Percentiles rank a stretch among this genome's conserved stretches.
Conservation (phyloP, 2,329 filamentous ascomycete genomes). For the Pseudogymnoascus sp. region DNA sequence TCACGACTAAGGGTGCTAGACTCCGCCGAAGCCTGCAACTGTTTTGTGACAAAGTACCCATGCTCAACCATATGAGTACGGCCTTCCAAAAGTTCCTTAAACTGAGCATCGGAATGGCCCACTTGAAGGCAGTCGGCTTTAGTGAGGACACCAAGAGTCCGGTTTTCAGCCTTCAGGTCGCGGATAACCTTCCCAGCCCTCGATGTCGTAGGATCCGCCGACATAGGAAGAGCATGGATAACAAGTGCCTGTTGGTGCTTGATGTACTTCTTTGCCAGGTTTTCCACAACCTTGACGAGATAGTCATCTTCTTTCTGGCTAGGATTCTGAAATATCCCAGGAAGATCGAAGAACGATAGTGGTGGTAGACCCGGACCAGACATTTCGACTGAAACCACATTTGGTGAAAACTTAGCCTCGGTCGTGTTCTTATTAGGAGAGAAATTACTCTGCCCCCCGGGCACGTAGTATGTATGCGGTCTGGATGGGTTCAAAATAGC, state of each 20-base stretch:
- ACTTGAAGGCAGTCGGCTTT: slow-evolving; percentile 68
- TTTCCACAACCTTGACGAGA: slow-evolving; percentile 64
- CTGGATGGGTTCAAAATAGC: slow-evolving; percentile 64
- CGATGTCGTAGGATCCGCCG: slow-evolving; percentile 69
- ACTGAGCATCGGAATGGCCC: slow-evolving; percentile 47
- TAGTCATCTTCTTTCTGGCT: slow-evolving; percentile 58
- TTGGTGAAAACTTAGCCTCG: slow-evolving; percentile 69
- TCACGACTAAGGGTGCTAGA: slow-evolving; percentile 12
- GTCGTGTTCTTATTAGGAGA: slow-evolving; percentile 35
- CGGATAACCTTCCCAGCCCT: slow-evolving; percentile 60
- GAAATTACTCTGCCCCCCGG: slow-evolving; percentile 23
- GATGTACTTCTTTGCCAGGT: slow-evolving; percentile 65
- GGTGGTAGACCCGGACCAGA: slow-evolving; percentile 63
- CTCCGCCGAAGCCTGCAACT: slow-evolving; percentile 42
- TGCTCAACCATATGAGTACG: slow-evolving; percentile 55
- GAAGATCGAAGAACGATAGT: slow-evolving; percentile 77
- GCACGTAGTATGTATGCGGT: slow-evolving; percentile 39
- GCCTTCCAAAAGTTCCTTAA: slow-evolving; percentile 56
- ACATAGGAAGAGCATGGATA: slow-evolving; percentile 70
- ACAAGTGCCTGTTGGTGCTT: slow-evolving; percentile 63
- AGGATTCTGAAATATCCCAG: slow-evolving; percentile 69
- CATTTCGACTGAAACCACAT: slow-evolving; percentile 71
- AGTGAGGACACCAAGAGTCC: slow-evolving; percentile 71
- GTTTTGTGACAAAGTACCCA: slow-evolving; percentile 74
- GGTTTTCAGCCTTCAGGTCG: slow-evolving; percentile 45